Percentiles rank a stretch among this genome's conserved stretches.
Evolutionary conservation across 1,139 yeast species (phyloP).

Genomic region (Candida mesenterica): DNA sequence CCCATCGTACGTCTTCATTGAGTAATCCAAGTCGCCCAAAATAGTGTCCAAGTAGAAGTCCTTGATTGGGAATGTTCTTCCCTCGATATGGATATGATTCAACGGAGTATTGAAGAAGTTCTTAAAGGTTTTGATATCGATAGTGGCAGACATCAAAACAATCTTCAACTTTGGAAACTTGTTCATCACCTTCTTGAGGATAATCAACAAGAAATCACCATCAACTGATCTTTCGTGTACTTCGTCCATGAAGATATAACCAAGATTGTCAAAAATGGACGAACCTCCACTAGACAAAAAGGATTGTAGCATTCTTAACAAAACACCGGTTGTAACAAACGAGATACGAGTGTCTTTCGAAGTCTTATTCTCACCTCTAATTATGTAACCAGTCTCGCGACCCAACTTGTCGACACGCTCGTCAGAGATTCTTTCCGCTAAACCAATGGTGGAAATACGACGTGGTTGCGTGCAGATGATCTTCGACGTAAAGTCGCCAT

Average conservation of each 20-base stretch:
- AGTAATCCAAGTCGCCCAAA: conserved; percentile 52
- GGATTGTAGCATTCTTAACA: conserved; percentile 78
- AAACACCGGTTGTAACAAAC: conserved; percentile 91
- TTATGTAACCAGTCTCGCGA: conserved; percentile 80
- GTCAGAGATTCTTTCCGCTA: conserved; percentile 88
- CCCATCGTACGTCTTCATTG: conserved; percentile 45
- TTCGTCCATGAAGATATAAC: conserved; percentile 83
- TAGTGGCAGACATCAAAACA: conserved; percentile 93
- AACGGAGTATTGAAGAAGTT: conserved; percentile 54
- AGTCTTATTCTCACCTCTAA: conserved; percentile 84
- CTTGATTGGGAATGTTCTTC: conserved; percentile 87
- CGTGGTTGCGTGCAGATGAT: conserved; percentile 94
- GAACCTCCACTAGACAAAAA: conserved; percentile 20
- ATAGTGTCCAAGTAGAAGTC: conserved; percentile 72
- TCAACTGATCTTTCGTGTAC: conserved; percentile 95
- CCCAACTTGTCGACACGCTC: conserved; percentile 75
- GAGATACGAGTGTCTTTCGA: conserved; percentile 61
- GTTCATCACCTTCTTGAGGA: conserved; percentile 59
- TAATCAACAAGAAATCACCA: conserved; percentile 78
- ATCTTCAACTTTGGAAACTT: conserved; percentile 57
- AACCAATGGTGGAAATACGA: conserved; percentile 91
- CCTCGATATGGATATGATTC: conserved; percentile 75
- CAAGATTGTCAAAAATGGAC: conserved; percentile 52
- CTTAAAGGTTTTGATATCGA: conserved; percentile 67
- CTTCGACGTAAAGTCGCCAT: conserved; percentile 50